Evolutionary conservation across 164 flowering plant species (phyloP).

Genomic region (Nymphaea colorata): DNA sequence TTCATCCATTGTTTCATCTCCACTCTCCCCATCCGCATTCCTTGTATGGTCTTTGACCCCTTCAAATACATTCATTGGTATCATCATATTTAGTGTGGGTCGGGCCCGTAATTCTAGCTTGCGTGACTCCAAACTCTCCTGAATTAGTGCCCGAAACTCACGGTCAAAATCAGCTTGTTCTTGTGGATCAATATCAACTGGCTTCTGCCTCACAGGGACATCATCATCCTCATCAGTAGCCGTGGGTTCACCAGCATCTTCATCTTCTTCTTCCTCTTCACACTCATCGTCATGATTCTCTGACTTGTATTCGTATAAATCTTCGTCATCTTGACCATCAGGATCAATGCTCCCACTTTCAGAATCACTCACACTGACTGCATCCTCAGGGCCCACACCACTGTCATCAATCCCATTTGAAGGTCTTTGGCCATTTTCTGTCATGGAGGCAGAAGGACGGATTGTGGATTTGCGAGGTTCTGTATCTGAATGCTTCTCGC

Average conservation of each 20-base stretch:
- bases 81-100: slow-evolving; percentile 74
- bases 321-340: slow-evolving; percentile 53
- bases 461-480: slow-evolving; percentile 30
- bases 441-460: slow-evolving; percentile 12
- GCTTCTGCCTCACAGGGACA: slow-evolving; percentile 72
- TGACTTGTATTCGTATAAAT: slow-evolving; percentile 36
- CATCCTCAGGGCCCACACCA: slow-evolving; percentile 51
- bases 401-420: slow-evolving; percentile 55
- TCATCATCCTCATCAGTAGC: slow-evolving; percentile 89
- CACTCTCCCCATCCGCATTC: slow-evolving; percentile 73
- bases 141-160: slow-evolving; percentile 77
- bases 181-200: slow-evolving; percentile 54
- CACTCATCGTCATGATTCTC: slow-evolving; percentile 46
- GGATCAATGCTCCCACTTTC: slow-evolving; percentile 60
- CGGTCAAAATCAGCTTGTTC: slow-evolving; percentile 84
- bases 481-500: slow-evolving; percentile 48
- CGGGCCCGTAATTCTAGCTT: slow-evolving; percentile 68
- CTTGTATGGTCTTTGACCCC: slow-evolving; percentile 59
- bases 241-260: slow-evolving; percentile 41
- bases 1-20: slow-evolving; percentile 73
- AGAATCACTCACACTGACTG: slow-evolving; percentile 59
- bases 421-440: slow-evolving; percentile 38
- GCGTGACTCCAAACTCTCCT: slow-evolving; percentile 91
- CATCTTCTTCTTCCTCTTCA: slow-evolving; percentile 55
- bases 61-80: slow-evolving; percentile 89